A percentile compares a stretch with the other conserved stretches of the same genome.
phyloP scores from a whole-genome alignment of 176 grass and related monocot genomes.

The Panicum miliaceum region DNA sequence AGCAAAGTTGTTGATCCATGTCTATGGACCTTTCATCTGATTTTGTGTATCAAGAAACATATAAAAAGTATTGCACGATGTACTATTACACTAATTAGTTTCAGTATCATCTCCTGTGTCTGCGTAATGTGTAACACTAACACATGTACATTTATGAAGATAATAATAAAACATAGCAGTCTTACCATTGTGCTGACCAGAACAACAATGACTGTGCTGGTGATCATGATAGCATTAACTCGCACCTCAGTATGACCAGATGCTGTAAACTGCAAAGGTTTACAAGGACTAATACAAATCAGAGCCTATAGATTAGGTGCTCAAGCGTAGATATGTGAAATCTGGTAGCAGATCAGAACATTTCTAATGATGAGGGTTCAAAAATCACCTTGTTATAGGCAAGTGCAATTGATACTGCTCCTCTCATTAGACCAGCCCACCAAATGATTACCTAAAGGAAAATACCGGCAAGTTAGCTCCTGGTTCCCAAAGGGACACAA shows the following conservation, averaged over 20 bases:
- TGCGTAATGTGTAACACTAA: not conserved
- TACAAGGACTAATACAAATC: conserved; percentile 25
- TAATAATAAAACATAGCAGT: not conserved
- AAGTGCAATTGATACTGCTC: conserved; percentile 98
- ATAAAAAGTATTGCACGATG: not conserved
- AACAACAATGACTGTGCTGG: conserved; percentile 95
- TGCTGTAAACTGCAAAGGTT: conserved; percentile 72
- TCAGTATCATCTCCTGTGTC: not conserved
- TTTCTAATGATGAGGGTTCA: conserved; percentile 18
- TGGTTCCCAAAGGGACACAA: conserved; percentile 19
- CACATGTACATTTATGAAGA: not conserved
- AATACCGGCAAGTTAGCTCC: conserved; percentile 37
- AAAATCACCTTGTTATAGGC: conserved; percentile 94
- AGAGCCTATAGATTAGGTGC: conserved; percentile 23
- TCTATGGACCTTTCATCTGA: not conserved
- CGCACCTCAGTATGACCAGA: conserved; percentile 62
- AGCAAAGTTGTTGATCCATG: conserved; percentile 6
- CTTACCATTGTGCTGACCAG: conserved; percentile 97
- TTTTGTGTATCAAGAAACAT: conserved; percentile 8
- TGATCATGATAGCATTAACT: conserved; percentile 89
- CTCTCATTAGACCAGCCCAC: conserved; percentile 99
- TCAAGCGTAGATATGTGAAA: conserved; percentile 19
- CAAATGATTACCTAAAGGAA: conserved; percentile 73
- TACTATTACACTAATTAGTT: not conserved
- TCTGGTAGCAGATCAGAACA: conserved; percentile 13